Evolutionary conservation across 2,329 filamentous ascomycete genomes (phyloP), one percentile per base, ranked within the genome.

Genomic region (Didymella pomorum): DNA sequence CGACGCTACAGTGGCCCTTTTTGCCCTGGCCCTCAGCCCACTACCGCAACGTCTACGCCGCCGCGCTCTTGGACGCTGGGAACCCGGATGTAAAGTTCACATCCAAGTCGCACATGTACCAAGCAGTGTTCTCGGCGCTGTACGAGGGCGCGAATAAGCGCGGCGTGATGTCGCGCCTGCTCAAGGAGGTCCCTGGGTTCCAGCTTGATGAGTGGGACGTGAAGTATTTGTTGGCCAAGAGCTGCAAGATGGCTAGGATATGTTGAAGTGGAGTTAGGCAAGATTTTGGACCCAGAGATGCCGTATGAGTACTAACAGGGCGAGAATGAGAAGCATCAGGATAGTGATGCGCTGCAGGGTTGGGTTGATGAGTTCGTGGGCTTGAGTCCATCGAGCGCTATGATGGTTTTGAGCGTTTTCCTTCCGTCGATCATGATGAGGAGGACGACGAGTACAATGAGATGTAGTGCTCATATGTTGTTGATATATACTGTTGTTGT

Each of bases 41-140:
- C 28, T 64, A 64, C 33, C 59, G 64, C 10, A 31, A 21, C 21
- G 31, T 66, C 2, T 64, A 61, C 29, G 49, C 62, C 1, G 45
- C 56, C 0, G 59, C 62, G 1, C 54, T 66, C 42, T 10, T 20
- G 2, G 62, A 64, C 14, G 57, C 59, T 14, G 37, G 45, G 3
- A 52, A 58, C 21, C 25, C 46, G 0, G 59, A 64, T 31, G 57
- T 52, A 3, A 41, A 44, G 29, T 62, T 48, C 35, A 61, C 64
- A 2, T 21, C 14, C 4, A 56, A 66, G 52, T 57, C 47, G 11
- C 31, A 42, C 5, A 29, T 66, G 1, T 64, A 60, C 16, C 48
- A 60, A 7, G 58, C 52, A 6, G 48, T 39, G 18, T 44, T 50
- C 35, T 29, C 31, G n/a, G 42, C 48, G 23, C 25, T 60, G 35